Conservation (phyloP, 2,329 filamentous ascomycete genomes). For the Xylaria sp. region DNA sequence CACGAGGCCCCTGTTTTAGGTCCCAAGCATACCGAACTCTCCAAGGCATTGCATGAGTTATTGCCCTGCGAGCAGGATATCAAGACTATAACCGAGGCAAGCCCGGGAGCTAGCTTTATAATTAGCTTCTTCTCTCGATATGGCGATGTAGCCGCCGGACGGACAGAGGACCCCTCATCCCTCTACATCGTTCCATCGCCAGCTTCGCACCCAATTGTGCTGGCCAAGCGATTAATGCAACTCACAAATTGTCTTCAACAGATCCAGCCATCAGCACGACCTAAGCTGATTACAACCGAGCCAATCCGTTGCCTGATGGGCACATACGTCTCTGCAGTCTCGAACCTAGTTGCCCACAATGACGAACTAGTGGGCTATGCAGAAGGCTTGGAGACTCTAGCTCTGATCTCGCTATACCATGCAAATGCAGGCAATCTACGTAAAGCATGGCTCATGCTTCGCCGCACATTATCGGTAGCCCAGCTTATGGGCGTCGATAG, state of each 20-base stretch:
- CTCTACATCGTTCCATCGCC: slow-evolving; percentile 48
- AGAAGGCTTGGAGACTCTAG: slow-evolving; percentile 64
- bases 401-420: slow-evolving; percentile 61
- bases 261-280: slow-evolving; percentile 50
- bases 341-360: slow-evolving; percentile 58
- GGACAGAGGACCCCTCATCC: slow-evolving; percentile 38
- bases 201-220: slow-evolving; percentile 58
- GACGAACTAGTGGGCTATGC: slow-evolving; percentile 62
- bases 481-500: slow-evolving; percentile 62
- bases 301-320: slow-evolving; percentile 45
- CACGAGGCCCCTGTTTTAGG: slow-evolving; percentile 38
- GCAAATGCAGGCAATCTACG: slow-evolving; percentile 64
- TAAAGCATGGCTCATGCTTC: slow-evolving; percentile 63
- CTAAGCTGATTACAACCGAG: slow-evolving; percentile 44
- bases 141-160: slow-evolving; percentile 43
- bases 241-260: slow-evolving; percentile 56
- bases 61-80: slow-evolving; percentile 52
- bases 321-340: slow-evolving; percentile 49
- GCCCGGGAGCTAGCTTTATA: slow-evolving; percentile 46
- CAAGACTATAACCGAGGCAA: slow-evolving; percentile 45
- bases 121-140: slow-evolving; percentile 45
- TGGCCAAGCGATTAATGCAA: slow-evolving; percentile 60
- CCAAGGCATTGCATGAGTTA: slow-evolving; percentile 47
- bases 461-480: slow-evolving; percentile 60
- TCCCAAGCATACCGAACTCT: slow-evolving; percentile 49